Base-by-base conservation (phyloP, 495 filamentous ascomycete genomes). In the Aspergillus sparsus region DNA sequence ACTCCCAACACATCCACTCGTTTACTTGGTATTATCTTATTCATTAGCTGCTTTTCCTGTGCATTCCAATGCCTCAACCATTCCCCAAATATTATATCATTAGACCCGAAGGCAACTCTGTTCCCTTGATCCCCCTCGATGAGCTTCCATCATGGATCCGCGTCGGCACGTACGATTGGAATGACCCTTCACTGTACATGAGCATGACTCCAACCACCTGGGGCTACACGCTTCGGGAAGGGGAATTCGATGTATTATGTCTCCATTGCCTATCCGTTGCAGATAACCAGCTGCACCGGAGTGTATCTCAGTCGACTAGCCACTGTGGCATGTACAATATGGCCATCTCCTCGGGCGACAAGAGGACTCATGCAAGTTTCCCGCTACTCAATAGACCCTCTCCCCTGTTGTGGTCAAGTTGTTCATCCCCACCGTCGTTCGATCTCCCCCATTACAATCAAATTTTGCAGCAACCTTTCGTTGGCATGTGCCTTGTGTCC, bases 201-300 rank as follows among this genome's bases (percentile, higher is more conserved):
- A 45, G 50, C 3, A 64, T 76, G 65, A 54, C 68, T 10, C 68
- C 69, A 18, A 73, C 58, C 3, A 68, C 65, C 11, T 53, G 54
- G 44, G 66, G 21, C 27, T 53, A 16, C 7, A 66, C 71, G 3
- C 69, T 68, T 8, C 74, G 76, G 3, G 60, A 66, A 9, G 74
- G 72, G 2, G 74, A 77, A 41, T 78, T 74, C 60, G 70, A 78
- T 15, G 67, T 76, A 18, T 56, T 75, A 31, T 78, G 76, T 55
- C 63, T 62, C n/a, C 54, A 76, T 53, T 78, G 76, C 45, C 57
- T 60, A 1, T 57, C 60, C 49, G 60, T 58, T n/a, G 53, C 73
- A 10, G 72, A 76, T 21, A 65, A 58, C 3, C 41, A 15, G 51
- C 32, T 69, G 1, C 69, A 76, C 36, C 66, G 65, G 15, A 77